phyloP scores from a whole-genome alignment of 371 early-diverging fungal species.

The Encephalitozoon intestinalis region DNA sequence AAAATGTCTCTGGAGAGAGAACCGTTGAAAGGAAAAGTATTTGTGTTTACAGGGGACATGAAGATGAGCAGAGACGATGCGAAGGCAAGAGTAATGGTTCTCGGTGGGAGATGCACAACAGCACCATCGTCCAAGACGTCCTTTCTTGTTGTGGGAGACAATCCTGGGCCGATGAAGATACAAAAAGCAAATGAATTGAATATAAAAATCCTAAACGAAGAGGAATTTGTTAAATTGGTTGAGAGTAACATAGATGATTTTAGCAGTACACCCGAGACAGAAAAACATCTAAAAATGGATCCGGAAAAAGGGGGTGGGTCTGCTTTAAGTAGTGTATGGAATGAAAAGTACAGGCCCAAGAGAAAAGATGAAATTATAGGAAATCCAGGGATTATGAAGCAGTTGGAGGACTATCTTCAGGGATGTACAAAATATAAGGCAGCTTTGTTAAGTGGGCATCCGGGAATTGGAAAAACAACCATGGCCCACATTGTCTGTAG shows the following conservation, averaged over 20 bases:
- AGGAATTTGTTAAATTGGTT: conserved; percentile 73
- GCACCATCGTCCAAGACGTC: conserved; percentile 76
- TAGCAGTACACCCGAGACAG: background rate
- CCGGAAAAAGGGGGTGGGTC: background rate
- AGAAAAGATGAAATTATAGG: conserved; percentile 75
- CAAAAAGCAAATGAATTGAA: conserved; percentile 70
- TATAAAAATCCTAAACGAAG: conserved; percentile 73
- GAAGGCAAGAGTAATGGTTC: conserved; percentile 42
- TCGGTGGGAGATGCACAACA: conserved; percentile 69
- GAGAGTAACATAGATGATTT: background rate
- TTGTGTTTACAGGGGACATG: conserved; percentile 58
- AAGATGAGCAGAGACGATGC: conserved; percentile 48
- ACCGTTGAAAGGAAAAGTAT: conserved; percentile 37
- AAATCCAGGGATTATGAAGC: conserved; percentile 69
- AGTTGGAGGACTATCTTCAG: conserved; percentile 69
- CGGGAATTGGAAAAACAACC: conserved; percentile 97
- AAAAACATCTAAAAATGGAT: background rate
- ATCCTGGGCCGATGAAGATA: conserved; percentile 80
- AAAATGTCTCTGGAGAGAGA: background rate
- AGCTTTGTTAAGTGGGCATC: conserved; percentile 81
- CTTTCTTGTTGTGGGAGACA: conserved; percentile 74
- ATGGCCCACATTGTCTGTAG: conserved; percentile 77
- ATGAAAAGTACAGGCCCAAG: conserved; percentile 84
- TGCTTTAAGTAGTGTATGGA: conserved; percentile 65
- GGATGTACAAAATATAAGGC: conserved; percentile 63